Percentiles rank a stretch among this genome's conserved stretches.
These are phyloP conservation scores for Cercospora sesami DNA, from an alignment of 2,329 filamentous ascomycete species.

Conservation along the genomic window DNA sequence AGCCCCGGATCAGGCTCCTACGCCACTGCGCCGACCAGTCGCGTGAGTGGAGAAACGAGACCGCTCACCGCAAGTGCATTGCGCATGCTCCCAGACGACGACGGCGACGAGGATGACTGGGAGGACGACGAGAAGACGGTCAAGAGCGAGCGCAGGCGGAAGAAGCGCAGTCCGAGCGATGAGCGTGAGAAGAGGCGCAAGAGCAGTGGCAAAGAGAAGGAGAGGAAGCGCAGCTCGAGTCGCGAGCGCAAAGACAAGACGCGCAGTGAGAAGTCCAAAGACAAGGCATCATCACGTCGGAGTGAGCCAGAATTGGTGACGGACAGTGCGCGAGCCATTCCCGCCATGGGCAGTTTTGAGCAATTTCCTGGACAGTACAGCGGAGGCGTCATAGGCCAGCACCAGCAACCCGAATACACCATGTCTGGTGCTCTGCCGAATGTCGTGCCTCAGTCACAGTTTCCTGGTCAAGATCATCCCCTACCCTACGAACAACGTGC, in stretches of 20 bases:
- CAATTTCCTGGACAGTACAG: conserved; percentile 38
- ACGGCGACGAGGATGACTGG: conserved; percentile 32
- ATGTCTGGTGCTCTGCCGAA: conserved; percentile 38
- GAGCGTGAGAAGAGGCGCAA: conserved; percentile 31
- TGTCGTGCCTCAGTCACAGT: conserved; percentile 46
- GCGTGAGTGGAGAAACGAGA: conserved; percentile 27
- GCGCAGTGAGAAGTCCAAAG: conserved; percentile 26
- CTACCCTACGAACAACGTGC: conserved; percentile 33
- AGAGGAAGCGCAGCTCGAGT: conserved; percentile 34
- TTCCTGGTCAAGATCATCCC: conserved; percentile 58
- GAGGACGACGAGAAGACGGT: conserved; percentile 37
- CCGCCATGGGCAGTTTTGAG: conserved; percentile 35
- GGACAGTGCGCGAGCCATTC: conserved; percentile 30
- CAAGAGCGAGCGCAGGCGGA: conserved; percentile 33
- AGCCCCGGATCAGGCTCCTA: conserved; percentile 29
- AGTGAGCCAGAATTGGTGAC: conserved; percentile 21
- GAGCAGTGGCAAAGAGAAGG: conserved; percentile 37
- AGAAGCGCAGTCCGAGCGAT: conserved; percentile 28
- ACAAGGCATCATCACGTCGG: conserved; percentile 18
- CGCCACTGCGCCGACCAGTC: conserved; percentile 40
- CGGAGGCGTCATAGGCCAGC: conserved; percentile 23
- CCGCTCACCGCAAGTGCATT: conserved; percentile 40
- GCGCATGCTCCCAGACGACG: conserved; percentile 35
- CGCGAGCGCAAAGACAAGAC: conserved; percentile 26
- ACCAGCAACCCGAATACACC: conserved; percentile 11